These are phyloP conservation scores for Tetrahymena elliotti DNA, from an alignment of 73 alveolate species.

Conservation along the genomic window DNA sequence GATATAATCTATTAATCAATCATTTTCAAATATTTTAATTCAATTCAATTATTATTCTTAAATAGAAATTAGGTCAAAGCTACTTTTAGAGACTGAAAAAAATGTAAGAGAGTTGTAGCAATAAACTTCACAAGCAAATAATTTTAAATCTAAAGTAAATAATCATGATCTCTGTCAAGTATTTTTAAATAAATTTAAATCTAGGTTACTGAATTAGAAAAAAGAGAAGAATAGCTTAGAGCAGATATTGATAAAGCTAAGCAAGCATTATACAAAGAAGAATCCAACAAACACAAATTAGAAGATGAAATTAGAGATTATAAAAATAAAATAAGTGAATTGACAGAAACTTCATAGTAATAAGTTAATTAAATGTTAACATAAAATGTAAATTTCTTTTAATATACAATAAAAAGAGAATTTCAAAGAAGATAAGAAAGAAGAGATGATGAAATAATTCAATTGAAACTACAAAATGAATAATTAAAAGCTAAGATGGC, in stretches of 20 bases:
- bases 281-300: background rate
- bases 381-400: background rate
- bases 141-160: background rate
- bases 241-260: background rate
- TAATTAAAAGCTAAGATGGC: background rate
- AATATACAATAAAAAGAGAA: background rate
- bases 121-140: background rate
- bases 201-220: background rate
- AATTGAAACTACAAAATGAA: background rate
- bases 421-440: background rate
- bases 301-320: background rate
- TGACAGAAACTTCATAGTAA: background rate
- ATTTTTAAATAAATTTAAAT: background rate
- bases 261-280: background rate
- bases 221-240: background rate
- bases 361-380: background rate
- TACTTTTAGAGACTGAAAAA: background rate
- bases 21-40: too few relatives aligned
- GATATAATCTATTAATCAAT: too few relatives aligned
- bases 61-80: background rate
- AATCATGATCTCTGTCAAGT: too few relatives aligned
- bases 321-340: background rate
- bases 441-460: background rate
- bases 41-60: background rate
- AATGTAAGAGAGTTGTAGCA: background rate